These are phyloP conservation scores for Discostella pseudostelligera DNA, from an alignment of 108 stramenopile species.

Conservation along the genomic window DNA sequence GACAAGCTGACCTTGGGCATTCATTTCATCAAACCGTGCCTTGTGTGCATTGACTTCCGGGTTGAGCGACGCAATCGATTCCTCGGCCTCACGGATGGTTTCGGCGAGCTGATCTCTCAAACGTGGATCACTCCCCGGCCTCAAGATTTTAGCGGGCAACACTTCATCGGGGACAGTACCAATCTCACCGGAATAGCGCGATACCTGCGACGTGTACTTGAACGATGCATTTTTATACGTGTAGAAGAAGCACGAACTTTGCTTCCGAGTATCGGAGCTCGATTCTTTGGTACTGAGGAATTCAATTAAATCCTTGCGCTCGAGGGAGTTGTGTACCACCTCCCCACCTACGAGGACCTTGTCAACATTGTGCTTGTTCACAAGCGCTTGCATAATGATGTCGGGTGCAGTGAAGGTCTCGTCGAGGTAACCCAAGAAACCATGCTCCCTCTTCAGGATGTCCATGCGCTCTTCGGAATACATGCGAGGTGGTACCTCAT, in stretches of 20 bases:
- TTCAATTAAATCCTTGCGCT: slow-evolving; percentile 47
- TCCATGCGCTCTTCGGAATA: slow-evolving; percentile 68
- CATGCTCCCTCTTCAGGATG: slow-evolving; percentile 61
- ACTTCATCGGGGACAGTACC: slow-evolving; percentile 45
- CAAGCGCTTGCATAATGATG: slow-evolving; percentile 70
- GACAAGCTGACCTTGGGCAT: slow-evolving; percentile 39
- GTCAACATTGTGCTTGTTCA: slow-evolving; percentile 56
- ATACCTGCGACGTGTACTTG: slow-evolving; percentile 53
- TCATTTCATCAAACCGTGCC: slow-evolving; percentile 26
- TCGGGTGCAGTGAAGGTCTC: slow-evolving; percentile 69
- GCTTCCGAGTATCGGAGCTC: slow-evolving; percentile 19
- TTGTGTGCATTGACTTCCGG: slow-evolving; percentile 42
- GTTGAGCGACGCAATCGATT: slow-evolving; percentile 32
- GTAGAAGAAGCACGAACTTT: slow-evolving; percentile 37
- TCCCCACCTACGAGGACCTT: slow-evolving; percentile 77
- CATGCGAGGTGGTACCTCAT: slow-evolving; percentile 28
- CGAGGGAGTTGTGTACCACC: slow-evolving; percentile 56
- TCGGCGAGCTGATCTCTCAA: slow-evolving; percentile 45
- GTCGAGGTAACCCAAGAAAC: slow-evolving; percentile 78
- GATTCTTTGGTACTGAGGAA: slow-evolving; percentile 44
- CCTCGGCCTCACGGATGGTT: slow-evolving; percentile 35
- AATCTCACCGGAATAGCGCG: slow-evolving; percentile 45
- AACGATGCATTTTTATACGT: slow-evolving; percentile 22
- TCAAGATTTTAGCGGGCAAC: slow-evolving; percentile 44
- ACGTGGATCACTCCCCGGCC: slow-evolving; percentile 58